Conservation (phyloP, 1,284 basidiomycete species). For the Naganishia sp. region DNA sequence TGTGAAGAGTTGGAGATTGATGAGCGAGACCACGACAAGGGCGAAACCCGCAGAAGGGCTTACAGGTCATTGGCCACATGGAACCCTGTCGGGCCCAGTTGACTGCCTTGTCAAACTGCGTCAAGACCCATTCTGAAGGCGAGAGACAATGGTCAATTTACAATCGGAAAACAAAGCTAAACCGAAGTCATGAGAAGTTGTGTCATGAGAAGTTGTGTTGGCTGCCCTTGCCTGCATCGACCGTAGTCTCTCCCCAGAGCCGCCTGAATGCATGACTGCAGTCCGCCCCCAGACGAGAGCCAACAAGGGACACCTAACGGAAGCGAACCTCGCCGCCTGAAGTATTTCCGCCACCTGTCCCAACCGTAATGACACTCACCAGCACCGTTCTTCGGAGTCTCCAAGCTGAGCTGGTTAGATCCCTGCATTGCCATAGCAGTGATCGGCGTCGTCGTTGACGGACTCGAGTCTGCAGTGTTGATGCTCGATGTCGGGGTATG, state of each 20-base stretch:
- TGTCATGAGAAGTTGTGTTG: too few species aligned
- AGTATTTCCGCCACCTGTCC: too few species aligned
- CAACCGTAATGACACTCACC: conserved; percentile 59
- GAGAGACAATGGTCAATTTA: not conserved
- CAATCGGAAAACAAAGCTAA: not conserved
- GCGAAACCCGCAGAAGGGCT: conserved; percentile 35
- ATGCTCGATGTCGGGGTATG: conserved; percentile 27
- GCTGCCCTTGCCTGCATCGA: too few species aligned
- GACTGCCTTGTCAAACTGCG: conserved; percentile 92
- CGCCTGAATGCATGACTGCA: too few species aligned
- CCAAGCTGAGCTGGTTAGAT: conserved; percentile 80
- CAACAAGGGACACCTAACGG: too few species aligned
- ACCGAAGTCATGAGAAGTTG: too few species aligned
- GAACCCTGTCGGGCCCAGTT: conserved; percentile 98
- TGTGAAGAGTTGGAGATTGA: conserved; percentile 44
- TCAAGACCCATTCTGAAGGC: conserved; percentile 84
- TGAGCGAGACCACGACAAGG: not conserved
- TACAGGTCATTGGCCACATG: conserved; percentile 99
- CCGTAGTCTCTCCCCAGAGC: too few species aligned
- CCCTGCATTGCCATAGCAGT: conserved; percentile 65
- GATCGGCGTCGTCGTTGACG: conserved; percentile 49
- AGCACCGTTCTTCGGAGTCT: conserved; percentile 84
- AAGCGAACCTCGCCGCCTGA: too few species aligned
- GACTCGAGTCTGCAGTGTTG: conserved; percentile 32
- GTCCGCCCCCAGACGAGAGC: too few species aligned